phyloP scores from a whole-genome alignment of 73 alveolate species.

The Breviolum minutum region DNA sequence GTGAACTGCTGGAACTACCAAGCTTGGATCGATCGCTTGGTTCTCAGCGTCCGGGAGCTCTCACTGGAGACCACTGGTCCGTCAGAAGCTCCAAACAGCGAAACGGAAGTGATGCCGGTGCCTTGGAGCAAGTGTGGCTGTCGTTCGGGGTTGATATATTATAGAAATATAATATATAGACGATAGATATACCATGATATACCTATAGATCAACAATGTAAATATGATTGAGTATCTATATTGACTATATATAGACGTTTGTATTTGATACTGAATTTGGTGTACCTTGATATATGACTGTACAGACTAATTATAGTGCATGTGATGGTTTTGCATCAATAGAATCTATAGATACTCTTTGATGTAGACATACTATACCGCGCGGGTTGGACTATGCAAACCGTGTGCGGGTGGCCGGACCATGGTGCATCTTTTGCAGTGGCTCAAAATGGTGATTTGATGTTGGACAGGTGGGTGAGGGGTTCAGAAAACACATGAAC shows the following conservation, averaged over 20 bases:
- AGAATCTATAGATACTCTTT: too few species aligned
- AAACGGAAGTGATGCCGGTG: slow-evolving; percentile 24
- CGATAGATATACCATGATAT: too few species aligned
- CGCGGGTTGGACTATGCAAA: too few species aligned
- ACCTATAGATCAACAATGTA: too few species aligned
- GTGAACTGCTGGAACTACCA: slow-evolving; percentile 45
- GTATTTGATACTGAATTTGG: too few species aligned
- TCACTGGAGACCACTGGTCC: not conserved
- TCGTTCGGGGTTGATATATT: not conserved
- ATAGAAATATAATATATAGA: not conserved
- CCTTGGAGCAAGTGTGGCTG: not conserved
- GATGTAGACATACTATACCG: too few species aligned
- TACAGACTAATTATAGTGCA: too few species aligned
- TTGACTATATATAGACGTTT: too few species aligned
- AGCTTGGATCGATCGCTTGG: slow-evolving; percentile 8
- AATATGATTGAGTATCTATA: too few species aligned
- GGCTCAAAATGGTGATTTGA: not conserved
- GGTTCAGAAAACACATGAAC: not conserved
- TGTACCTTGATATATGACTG: too few species aligned
- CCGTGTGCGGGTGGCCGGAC: too few species aligned
- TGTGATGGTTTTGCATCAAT: too few species aligned
- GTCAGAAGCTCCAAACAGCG: not conserved
- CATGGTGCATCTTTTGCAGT: not conserved
- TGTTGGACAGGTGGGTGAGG: not conserved
- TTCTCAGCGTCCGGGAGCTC: not conserved